phyloP scores from a whole-genome alignment of 1,284 basidiomycete species.

The Athelia psychrophila region DNA sequence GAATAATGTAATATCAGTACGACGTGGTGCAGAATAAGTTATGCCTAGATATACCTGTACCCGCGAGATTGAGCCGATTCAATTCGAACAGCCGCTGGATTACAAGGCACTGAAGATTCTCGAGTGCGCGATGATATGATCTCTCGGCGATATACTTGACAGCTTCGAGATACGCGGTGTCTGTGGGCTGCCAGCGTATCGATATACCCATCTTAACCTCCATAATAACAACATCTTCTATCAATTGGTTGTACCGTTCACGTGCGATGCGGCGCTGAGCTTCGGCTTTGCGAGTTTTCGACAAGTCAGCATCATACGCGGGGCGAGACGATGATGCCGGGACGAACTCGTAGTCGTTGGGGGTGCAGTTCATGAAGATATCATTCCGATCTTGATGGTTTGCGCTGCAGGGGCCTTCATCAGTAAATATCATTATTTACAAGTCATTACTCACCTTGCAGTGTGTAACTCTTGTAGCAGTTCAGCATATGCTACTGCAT shows the following conservation, averaged over 20 bases:
- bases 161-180: not conserved
- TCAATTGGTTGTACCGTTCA: not conserved
- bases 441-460: constrained; percentile 16
- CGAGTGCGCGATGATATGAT: constrained; percentile 13
- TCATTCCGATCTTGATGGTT: no score
- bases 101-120: constrained; percentile 16
- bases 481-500: constrained; percentile 18
- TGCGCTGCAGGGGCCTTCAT: no score
- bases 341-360: constrained; percentile 1
- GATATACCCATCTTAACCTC: not conserved
- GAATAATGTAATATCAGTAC: not conserved
- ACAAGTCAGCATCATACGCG: not conserved
- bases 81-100: constrained; percentile 18
- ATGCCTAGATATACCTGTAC: no score
- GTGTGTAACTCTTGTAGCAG: constrained; percentile 11
- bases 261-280: not conserved
- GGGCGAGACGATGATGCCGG: not conserved
- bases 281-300: not conserved
- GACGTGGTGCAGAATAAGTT: not conserved
- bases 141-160: constrained; percentile 1
- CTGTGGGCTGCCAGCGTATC: not conserved
- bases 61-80: constrained; percentile 10
- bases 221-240: not conserved
- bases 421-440: no score
- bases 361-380: constrained; percentile 1